A percentile compares a stretch with the other conserved stretches of the same genome.
Conservation (phyloP, 176 grass and related monocot genomes). For the Zizania latifolia region DNA sequence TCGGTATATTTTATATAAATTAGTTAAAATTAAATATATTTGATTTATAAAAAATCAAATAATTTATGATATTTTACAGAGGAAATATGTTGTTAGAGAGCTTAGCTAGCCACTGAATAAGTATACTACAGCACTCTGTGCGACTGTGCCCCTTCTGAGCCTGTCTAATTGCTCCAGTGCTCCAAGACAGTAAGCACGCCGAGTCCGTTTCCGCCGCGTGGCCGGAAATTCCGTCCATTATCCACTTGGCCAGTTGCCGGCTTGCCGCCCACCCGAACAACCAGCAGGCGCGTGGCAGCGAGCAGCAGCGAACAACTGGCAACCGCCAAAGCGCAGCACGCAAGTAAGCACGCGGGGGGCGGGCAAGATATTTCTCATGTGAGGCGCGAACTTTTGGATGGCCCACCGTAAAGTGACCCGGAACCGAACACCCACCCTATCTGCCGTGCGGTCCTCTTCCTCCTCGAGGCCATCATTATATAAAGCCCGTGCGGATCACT, state of each 20-base stretch:
- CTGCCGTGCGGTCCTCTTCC: neutral
- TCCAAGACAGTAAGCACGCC: neutral
- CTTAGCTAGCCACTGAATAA: no score
- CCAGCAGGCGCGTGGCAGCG: slow-evolving; percentile 11
- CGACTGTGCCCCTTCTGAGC: no score
- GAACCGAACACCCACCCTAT: neutral
- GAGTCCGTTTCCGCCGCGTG: neutral
- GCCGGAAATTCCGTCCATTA: no score
- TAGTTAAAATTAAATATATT: no score
- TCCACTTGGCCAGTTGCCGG: no score
- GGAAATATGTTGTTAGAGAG: no score
- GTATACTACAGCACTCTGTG: no score
- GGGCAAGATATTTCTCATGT: slow-evolving; percentile 35
- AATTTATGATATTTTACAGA: no score
- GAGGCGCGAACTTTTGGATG: neutral
- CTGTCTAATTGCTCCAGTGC: no score
- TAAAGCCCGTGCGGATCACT: neutral
- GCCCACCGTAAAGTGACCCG: slow-evolving; percentile 9
- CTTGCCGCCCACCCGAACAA: neutral
- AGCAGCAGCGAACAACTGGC: neutral
- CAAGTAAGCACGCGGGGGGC: neutral
- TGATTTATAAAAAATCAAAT: no score
- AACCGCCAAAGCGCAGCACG: neutral
- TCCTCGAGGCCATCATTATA: slow-evolving; percentile 13
- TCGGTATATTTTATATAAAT: no score